These are phyloP conservation scores for Coelastrella sp. DNA, from an alignment of 139 green algal genomes.

Conservation along the genomic window DNA sequence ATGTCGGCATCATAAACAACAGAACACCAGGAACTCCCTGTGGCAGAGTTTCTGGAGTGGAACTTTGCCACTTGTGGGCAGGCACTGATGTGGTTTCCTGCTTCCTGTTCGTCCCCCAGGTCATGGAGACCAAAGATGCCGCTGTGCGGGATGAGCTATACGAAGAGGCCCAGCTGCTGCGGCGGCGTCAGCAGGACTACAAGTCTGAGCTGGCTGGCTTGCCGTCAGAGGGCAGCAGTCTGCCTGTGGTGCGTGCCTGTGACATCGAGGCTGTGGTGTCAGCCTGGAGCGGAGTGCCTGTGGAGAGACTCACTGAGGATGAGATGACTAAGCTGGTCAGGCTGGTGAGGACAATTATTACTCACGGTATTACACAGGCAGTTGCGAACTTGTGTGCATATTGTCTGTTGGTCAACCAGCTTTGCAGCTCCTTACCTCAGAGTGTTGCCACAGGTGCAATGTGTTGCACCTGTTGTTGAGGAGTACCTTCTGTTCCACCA, in stretches of 20 bases:
- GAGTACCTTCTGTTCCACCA: background rate
- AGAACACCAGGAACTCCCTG: background rate
- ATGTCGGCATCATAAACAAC: background rate
- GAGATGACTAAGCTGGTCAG: conserved; percentile 90
- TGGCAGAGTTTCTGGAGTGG: too few species aligned
- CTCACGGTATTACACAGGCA: background rate
- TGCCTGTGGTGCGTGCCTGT: conserved; percentile 77
- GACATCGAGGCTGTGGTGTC: conserved; percentile 94
- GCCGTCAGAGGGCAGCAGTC: conserved; percentile 35
- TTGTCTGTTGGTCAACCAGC: background rate
- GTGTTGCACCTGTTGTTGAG: background rate
- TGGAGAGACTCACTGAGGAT: conserved; percentile 82
- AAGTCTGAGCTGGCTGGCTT: conserved; percentile 63
- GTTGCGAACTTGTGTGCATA: background rate
- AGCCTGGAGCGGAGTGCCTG: conserved; percentile 93
- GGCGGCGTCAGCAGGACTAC: conserved; percentile 67
- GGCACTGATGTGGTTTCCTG: background rate
- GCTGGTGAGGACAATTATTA: conserved; percentile 74
- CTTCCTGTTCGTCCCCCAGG: conserved; percentile 44
- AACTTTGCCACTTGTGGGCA: background rate
- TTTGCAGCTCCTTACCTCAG: too few species aligned
- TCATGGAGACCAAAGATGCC: conserved; percentile 86
- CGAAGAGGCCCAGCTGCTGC: conserved; percentile 83
- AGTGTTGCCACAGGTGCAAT: background rate
- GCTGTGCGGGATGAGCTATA: conserved; percentile 78